These are phyloP conservation scores for Calonectria pseudoturangicola DNA, from an alignment of 2,329 filamentous ascomycete species.

Conservation along the genomic window DNA sequence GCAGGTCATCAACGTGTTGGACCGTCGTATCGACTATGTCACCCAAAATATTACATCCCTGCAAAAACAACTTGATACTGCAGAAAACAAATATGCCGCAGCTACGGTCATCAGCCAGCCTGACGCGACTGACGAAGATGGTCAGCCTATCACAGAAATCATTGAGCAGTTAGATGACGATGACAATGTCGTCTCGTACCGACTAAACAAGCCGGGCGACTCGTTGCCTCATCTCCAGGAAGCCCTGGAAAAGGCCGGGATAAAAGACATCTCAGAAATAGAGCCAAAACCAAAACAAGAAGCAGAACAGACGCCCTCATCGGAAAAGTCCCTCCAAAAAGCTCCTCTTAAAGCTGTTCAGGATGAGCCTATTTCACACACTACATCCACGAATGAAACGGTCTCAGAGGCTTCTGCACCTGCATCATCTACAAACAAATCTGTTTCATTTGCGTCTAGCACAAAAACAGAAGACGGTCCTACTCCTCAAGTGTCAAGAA, in stretches of 20 bases:
- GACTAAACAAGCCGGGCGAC: constrained; percentile 80
- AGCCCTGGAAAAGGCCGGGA: constrained; percentile 84
- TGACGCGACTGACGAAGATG: constrained; percentile 79
- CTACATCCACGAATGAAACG: constrained; percentile 28
- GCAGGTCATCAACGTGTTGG: constrained; percentile 76
- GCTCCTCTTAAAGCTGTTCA: neutral
- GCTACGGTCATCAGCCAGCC: constrained; percentile 76
- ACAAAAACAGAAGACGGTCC: constrained; percentile 68
- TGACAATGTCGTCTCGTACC: constrained; percentile 85
- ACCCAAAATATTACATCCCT: constrained; percentile 85
- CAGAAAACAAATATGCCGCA: constrained; percentile 81
- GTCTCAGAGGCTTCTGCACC: constrained; percentile 25
- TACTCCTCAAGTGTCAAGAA: constrained; percentile 60
- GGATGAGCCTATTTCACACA: constrained; percentile 27
- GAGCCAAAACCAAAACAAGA: constrained; percentile 37
- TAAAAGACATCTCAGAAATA: constrained; percentile 66
- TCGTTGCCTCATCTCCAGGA: constrained; percentile 81
- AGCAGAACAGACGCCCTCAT: neutral
- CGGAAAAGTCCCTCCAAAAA: constrained; percentile 22
- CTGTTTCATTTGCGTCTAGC: constrained; percentile 78
- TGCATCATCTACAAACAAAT: constrained; percentile 66
- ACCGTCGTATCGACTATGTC: constrained; percentile 91
- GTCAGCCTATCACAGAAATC: constrained; percentile 90
- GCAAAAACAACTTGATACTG: constrained; percentile 81
- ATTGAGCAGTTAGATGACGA: constrained; percentile 94